These are phyloP conservation scores for Kodamaea lidongshanica DNA, from an alignment of 805 yeast species.

Conservation along the genomic window DNA sequence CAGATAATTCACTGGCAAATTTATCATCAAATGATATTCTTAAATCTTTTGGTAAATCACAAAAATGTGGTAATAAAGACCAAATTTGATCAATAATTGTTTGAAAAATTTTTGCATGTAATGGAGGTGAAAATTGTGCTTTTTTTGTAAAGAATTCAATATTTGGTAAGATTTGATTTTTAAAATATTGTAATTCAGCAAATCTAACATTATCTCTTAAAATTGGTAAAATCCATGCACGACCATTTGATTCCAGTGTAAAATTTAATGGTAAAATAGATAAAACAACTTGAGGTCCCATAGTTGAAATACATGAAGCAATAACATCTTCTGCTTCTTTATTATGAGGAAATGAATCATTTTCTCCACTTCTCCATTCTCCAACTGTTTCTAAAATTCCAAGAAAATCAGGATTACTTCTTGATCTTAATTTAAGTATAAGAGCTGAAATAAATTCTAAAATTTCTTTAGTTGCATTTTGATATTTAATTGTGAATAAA, in stretches of 20 bases:
- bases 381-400: conserved; percentile 69
- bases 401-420: conserved; percentile 67
- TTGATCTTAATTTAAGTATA: conserved; percentile 55
- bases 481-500: conserved; percentile 66
- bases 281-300: conserved; percentile 85
- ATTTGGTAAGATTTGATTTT: conserved; percentile 60
- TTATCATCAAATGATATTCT: conserved; percentile 56
- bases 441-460: conserved; percentile 61
- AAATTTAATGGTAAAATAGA: conserved; percentile 74
- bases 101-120: conserved; percentile 70
- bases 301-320: conserved; percentile 65
- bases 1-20: conserved; percentile 74
- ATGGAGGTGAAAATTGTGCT: conserved; percentile 41
- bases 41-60: conserved; percentile 80
- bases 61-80: conserved; percentile 84
- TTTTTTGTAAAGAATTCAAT: conserved; percentile 48
- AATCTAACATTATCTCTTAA: conserved; percentile 78
- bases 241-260: conserved; percentile 46
- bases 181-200: conserved; percentile 62
- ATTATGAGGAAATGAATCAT: conserved; percentile 58
- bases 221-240: conserved; percentile 93
- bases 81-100: conserved; percentile 89
- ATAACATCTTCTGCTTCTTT: conserved; percentile 76
- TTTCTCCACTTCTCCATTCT: conserved; percentile 76
- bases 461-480: conserved; percentile 67